Evolutionary conservation across 2,329 filamentous ascomycete species (phyloP), one percentile per base, ranked within the genome.

Genomic region (Botryotinia narcissicola): DNA sequence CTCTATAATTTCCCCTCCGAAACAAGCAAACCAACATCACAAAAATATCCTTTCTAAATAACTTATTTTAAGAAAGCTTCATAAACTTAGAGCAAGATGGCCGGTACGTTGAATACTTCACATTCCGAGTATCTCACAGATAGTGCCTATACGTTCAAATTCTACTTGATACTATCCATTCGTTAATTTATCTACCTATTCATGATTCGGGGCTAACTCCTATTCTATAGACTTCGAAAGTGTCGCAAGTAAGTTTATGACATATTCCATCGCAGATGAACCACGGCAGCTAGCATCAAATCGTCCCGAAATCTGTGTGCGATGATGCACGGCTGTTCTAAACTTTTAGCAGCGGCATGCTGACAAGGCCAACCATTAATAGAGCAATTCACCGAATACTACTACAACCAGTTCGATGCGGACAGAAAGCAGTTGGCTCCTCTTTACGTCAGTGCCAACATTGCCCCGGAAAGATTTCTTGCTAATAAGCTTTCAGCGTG

Each of bases 341-440:
- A 71, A 46, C 59, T 54, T 73, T 63, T 42, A 32, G 66, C 66
- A 68, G 29, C 66, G 40, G 29, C 48, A 57, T 57, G 73, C 71
- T 77, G 62, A 76, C 73, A 14, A 40, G 57, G 29, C 76, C 78
- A 68, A 79, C 73, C 80, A 75, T 54, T 59, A 54, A 37, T 74
- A 98, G 95, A 91, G 83, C 89, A 97, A 85, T 98, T 98, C 84
- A 91, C 95, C 78, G 82, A 91, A 75, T 95, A 92, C 87, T 98
- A 98, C 90, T 98, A 97, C 88, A 87, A 91, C 80, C 91, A 90
- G 74, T 97, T 98, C 84, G 94, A 97, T 83, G 76, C 81, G 75
- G 87, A 95, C 84, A 91, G 94, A 80, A 84, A 84, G 73, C 79
- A 82, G 70, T 88, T 98, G 61, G 84, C 83, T 22, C 81, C 84